phyloP scores from a whole-genome alignment of 2,329 filamentous ascomycete species.

The Hypoxylon sp. region DNA sequence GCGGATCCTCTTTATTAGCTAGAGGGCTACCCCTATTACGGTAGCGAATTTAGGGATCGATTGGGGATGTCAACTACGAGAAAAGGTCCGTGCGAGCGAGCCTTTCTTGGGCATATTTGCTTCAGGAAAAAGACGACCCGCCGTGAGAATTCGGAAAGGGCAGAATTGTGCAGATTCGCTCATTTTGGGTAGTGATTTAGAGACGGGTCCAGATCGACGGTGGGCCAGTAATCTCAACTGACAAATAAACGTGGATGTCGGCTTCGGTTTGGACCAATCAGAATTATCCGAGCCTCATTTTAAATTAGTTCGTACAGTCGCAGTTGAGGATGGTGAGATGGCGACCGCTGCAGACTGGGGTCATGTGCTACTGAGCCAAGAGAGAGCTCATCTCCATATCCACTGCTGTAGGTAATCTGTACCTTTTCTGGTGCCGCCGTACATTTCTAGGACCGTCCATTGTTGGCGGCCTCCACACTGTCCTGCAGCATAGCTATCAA shows the following conservation, averaged over 20 bases:
- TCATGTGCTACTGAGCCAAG: slow-evolving; percentile 37
- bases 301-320: slow-evolving; percentile 45
- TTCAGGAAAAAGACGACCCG: slow-evolving; percentile 3
- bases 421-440: slow-evolving; percentile 27
- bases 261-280: slow-evolving; percentile 38
- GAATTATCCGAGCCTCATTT: slow-evolving; percentile 39
- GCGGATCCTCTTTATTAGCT: slow-evolving; percentile 26
- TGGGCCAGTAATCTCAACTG: slow-evolving; percentile 47
- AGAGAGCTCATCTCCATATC: slow-evolving; percentile 33
- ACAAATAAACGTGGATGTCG: slow-evolving; percentile 46
- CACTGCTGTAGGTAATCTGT: slow-evolving; percentile 32
- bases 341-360: slow-evolving; percentile 35
- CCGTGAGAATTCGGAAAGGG: slow-evolving; percentile 19
- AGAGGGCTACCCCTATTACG: slow-evolving; percentile 27
- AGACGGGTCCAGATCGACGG: slow-evolving; percentile 41
- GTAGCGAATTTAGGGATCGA: not conserved
- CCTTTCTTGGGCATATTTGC: slow-evolving; percentile 5
- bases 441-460: slow-evolving; percentile 18
- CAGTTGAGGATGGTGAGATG: slow-evolving; percentile 24
- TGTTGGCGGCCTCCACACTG: slow-evolving; percentile 44
- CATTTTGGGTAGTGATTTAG: slow-evolving; percentile 11
- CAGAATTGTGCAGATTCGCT: slow-evolving; percentile 23
- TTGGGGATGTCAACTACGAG: not conserved
- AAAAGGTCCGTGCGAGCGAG: slow-evolving; percentile 23
- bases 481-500: slow-evolving; percentile 14